Evolutionary conservation across 2,329 filamentous ascomycete genomes (phyloP).

Genomic region (Aspergillus costaricaensis): DNA sequence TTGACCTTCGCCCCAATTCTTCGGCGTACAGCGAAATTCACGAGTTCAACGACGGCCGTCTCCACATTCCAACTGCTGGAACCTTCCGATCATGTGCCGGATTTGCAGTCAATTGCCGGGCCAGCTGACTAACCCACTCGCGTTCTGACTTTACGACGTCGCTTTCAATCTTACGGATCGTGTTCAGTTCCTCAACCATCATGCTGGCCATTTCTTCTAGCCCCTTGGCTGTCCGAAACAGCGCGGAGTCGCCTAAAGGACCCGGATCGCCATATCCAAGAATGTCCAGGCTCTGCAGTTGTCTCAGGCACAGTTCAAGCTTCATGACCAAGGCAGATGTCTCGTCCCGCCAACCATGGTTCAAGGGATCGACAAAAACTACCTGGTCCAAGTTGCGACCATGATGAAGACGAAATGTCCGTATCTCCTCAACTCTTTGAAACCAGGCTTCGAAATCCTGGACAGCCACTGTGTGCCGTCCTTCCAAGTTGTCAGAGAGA

Average conservation of each 20-base stretch:
- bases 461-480: conserved; percentile 34
- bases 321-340: conserved; percentile 32
- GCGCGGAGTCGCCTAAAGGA: conserved; percentile 30
- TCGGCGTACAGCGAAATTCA: neutral
- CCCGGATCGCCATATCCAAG: conserved; percentile 30
- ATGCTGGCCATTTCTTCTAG: conserved; percentile 34
- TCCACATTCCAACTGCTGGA: conserved; percentile 32
- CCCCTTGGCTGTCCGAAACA: conserved; percentile 31
- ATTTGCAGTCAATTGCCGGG: conserved; percentile 26
- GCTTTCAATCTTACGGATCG: conserved; percentile 38
- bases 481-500: conserved; percentile 28
- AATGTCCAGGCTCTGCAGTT: conserved; percentile 42
- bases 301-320: conserved; percentile 37
- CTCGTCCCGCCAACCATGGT: conserved; percentile 38
- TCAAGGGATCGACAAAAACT: conserved; percentile 40
- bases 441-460: conserved; percentile 42
- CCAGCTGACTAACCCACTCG: conserved; percentile 33
- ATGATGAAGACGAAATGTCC: conserved; percentile 18
- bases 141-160: conserved; percentile 39
- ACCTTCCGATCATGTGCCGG: conserved; percentile 13
- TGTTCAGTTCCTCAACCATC: conserved; percentile 42
- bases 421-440: conserved; percentile 30
- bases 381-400: conserved; percentile 14
- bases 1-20: neutral
- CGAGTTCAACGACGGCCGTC: conserved; percentile 16